Conservation (phyloP, 176 grass and related monocot species). For the Areca catechu region DNA sequence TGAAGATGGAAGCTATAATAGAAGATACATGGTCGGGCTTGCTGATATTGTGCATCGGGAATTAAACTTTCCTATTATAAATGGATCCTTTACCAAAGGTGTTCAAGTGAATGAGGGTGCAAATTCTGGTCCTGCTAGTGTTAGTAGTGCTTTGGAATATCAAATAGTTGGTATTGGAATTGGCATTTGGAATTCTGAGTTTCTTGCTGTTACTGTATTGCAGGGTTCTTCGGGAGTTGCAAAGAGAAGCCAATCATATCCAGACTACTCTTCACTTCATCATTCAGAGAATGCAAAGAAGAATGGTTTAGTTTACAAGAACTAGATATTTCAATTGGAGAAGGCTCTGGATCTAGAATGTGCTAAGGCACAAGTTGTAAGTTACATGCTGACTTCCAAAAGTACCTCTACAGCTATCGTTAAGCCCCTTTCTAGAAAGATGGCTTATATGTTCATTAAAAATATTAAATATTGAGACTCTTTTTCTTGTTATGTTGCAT, state of each 20-base stretch:
- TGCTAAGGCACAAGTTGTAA: conserved; percentile 49
- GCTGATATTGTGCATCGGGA: conserved; percentile 60
- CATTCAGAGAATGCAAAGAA: conserved; percentile 86
- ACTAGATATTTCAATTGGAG: conserved; percentile 84
- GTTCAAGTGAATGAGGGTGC: conserved; percentile 39
- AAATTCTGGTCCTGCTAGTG: conserved; percentile 25
- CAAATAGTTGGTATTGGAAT: conserved; percentile 15
- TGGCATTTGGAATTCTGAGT: conserved; percentile 2
- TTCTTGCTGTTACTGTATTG: conserved; percentile 15
- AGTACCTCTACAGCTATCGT: too few species aligned
- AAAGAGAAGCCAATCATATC: conserved; percentile 33
- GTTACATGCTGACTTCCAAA: too few species aligned
- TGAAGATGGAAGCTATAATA: conserved; percentile 87
- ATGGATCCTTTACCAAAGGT: conserved; percentile 29
- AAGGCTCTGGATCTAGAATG: conserved; percentile 85
- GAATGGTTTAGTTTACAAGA: conserved; percentile 73
- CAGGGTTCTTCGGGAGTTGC: conserved; percentile 66
- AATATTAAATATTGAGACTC: too few species aligned
- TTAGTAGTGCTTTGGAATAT: conserved; percentile 24
- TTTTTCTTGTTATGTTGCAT: too few species aligned
- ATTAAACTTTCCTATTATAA: conserved; percentile 51
- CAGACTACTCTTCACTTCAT: conserved; percentile 22
- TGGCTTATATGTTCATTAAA: too few species aligned
- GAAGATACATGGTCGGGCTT: conserved; percentile 75
- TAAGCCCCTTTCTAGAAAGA: too few species aligned